A percentile compares a stretch with the other conserved stretches of the same genome.
These are phyloP conservation scores for Ramaria sp. DNA, from an alignment of 768 basidiomycete genomes.

Conservation along the genomic window DNA sequence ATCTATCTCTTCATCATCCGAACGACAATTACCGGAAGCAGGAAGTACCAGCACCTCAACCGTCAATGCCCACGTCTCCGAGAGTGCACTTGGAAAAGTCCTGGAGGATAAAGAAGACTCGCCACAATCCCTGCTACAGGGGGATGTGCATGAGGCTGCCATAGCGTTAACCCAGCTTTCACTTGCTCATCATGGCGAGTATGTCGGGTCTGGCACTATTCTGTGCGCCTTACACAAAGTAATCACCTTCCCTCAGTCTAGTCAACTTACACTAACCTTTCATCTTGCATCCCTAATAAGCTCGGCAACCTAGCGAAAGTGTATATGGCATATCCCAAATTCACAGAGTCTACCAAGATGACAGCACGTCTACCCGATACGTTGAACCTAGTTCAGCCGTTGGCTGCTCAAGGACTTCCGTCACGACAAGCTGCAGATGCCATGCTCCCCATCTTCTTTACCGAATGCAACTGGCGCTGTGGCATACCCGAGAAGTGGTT, in stretches of 20 bases:
- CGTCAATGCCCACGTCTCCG: slow-evolving; percentile 31
- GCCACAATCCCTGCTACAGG: slow-evolving; percentile 10
- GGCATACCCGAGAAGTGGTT: slow-evolving; percentile 43
- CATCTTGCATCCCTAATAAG: slow-evolving; percentile 14
- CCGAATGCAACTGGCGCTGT: slow-evolving; percentile 38
- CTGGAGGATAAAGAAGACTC: slow-evolving; percentile 1
- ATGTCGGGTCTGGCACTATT: slow-evolving; percentile 36
- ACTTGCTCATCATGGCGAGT: slow-evolving; percentile 35
- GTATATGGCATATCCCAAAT: slow-evolving; percentile 31
- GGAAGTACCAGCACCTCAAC: slow-evolving; percentile 31
- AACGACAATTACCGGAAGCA: slow-evolving; percentile 30
- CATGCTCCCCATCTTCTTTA: slow-evolving; percentile 28
- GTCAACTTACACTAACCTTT: slow-evolving; percentile 2
- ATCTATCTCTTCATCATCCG: slow-evolving; percentile 14
- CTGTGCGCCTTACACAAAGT: slow-evolving; percentile 39
- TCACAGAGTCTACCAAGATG: slow-evolving; percentile 27
- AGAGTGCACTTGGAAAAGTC: slow-evolving; percentile 16
- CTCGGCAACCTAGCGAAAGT: slow-evolving; percentile 26
- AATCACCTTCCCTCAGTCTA: slow-evolving; percentile 8
- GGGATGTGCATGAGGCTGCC: slow-evolving; percentile 29
- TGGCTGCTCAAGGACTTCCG: slow-evolving; percentile 22
- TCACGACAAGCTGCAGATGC: slow-evolving; percentile 10
- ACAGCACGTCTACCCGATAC: slow-evolving; percentile 22
- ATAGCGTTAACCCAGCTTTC: slow-evolving; percentile 34
- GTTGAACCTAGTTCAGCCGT: slow-evolving; percentile 27